Percentiles rank a stretch among this genome's conserved stretches.
These are phyloP conservation scores for Trypanosoma rangeli DNA, from an alignment of 208 protist genomes.

Conservation along the genomic window DNA sequence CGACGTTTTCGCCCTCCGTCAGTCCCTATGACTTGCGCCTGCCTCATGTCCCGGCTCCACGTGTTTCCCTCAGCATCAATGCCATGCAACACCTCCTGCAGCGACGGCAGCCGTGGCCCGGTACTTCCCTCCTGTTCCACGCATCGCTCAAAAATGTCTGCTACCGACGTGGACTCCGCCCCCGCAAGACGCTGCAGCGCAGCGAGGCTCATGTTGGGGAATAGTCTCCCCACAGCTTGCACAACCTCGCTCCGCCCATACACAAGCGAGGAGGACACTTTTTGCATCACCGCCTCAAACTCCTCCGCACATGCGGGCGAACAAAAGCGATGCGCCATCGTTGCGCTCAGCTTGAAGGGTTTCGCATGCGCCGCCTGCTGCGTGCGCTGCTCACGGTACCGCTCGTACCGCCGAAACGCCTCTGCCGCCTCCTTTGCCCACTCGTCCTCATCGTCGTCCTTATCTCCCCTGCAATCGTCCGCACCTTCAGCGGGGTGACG, in stretches of 20 bases:
- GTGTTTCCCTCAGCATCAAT: constrained; percentile 43
- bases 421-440: constrained; percentile 30
- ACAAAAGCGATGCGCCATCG: constrained; percentile 67
- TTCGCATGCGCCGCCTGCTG: constrained; percentile 10
- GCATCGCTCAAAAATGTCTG: constrained; percentile 18
- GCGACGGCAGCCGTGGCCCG: background rate
- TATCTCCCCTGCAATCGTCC: constrained; percentile 8
- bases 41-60: constrained; percentile 28
- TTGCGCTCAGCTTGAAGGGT: constrained; percentile 18
- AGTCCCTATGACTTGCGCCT: background rate
- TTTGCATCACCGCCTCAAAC: constrained; percentile 34
- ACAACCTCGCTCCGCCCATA: constrained; percentile 45
- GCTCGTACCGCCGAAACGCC: constrained; percentile 53
- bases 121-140: background rate
- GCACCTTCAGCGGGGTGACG: background rate
- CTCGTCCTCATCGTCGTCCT: constrained; percentile 34
- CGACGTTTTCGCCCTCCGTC: background rate
- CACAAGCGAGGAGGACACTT: constrained; percentile 28
- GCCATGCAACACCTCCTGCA: constrained; percentile 1
- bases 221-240: constrained; percentile 49
- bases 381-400: constrained; percentile 40
- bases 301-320: constrained; percentile 45
- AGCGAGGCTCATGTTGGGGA: constrained; percentile 55
- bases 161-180: constrained; percentile 35
- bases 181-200: constrained; percentile 53